Evolutionary conservation across 306 rosid species (phyloP), one percentile per base, ranked within the genome.

Genomic region (Neltuma alba): DNA sequence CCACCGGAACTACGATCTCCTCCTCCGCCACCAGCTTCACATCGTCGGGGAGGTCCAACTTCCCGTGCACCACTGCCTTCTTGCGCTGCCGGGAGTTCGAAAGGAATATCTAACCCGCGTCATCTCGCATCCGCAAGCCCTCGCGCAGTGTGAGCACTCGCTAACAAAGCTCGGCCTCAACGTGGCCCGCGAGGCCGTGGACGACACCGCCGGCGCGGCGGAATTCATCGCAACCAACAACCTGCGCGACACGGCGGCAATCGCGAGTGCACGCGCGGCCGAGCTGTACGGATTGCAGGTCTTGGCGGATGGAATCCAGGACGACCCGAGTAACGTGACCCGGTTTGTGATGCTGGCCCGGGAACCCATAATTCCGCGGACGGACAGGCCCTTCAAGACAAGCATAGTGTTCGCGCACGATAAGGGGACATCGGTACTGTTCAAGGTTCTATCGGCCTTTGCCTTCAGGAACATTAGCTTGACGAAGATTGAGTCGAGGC

Each of bases 341-440:
- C 86, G 97, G 0, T 94, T 94, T 86, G 94, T 94, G 36, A 94
- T 92, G 98, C 83, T 94, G 72, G 97, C 97, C 47, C 85, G 97
- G 10, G 98, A 94, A 38, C 98, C 98, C 18, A 91, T 94, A 0
- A 94, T 94, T 6, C 98, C 98, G 1, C 75, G 98, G 0, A 92
- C 94, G 8, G 97, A 94, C 73, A 87, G 98, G 12, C 98, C 98
- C 0, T 94, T 94, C 80, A 94, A 92, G 72, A 94, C 98, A 3
- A 92, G 97, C 84, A 94, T 92, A 40, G 98, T 94, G 8, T 94
- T 94, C 82, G 98, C 98, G 2, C 98, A 92, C 86, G 97, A 89
- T 38, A 87, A 91, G 9, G 97, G 97, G 25, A 94, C 94, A 0
- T 92, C 98, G 1, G 97, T 90, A 11, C 88, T 94, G 5, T 94